A percentile compares a stretch with the other conserved stretches of the same genome.
These are phyloP conservation scores for Abortiporus biennis DNA, from an alignment of 1,284 basidiomycete species.

Conservation along the genomic window DNA sequence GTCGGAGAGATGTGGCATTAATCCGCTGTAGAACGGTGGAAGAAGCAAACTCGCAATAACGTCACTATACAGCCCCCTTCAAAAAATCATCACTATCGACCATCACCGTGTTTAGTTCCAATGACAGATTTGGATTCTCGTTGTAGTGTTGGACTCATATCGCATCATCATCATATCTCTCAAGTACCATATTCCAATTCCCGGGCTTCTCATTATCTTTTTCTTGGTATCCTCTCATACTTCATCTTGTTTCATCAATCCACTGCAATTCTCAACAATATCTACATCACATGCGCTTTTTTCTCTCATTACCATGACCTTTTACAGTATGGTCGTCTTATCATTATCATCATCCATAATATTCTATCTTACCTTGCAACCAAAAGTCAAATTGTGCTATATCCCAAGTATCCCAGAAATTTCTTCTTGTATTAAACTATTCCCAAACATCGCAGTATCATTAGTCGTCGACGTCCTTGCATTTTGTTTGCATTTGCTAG, in stretches of 20 bases:
- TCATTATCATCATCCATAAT: not conserved
- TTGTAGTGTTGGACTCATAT: not conserved
- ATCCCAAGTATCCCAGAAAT: not conserved
- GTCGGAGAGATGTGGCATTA: constrained; percentile 60
- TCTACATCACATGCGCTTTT: not conserved
- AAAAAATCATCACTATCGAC: not conserved
- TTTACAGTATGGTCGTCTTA: not conserved
- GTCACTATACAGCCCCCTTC: not conserved
- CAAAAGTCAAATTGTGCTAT: constrained; percentile 5
- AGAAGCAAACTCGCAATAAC: not conserved
- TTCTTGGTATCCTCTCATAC: not conserved
- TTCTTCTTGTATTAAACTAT: too few species aligned
- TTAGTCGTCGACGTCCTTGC: too few species aligned
- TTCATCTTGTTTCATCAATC: not conserved
- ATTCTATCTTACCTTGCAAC: not conserved
- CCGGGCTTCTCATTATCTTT: not conserved
- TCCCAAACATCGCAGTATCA: too few species aligned
- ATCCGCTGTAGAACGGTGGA: not conserved
- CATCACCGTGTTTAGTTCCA: not conserved
- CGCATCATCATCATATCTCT: not conserved
- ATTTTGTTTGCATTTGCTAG: too few species aligned
- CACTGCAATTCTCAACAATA: too few species aligned
- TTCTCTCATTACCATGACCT: not conserved
- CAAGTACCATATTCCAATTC: not conserved
- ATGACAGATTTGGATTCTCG: not conserved